These are phyloP conservation scores for Colletotrichum lini DNA, from an alignment of 2,329 filamentous ascomycete genomes.

Conservation along the genomic window DNA sequence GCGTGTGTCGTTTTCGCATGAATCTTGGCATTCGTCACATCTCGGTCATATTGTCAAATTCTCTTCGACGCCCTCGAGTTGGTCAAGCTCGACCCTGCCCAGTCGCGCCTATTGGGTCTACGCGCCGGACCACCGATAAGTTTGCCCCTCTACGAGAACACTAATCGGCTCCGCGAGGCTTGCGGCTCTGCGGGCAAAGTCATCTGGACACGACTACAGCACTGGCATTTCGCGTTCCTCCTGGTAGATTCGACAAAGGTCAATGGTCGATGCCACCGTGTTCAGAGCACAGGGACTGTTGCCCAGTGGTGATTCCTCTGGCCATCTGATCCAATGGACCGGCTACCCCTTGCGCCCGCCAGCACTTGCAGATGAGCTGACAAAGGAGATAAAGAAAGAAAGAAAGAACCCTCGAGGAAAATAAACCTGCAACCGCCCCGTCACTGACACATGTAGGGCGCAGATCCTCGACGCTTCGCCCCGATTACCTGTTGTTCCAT, in stretches of 20 bases:
- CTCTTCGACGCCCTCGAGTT: too few species aligned
- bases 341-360: not conserved
- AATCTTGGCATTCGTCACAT: too few species aligned
- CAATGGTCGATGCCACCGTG: not conserved
- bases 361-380: not conserved
- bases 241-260: not conserved
- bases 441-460: conserved; percentile 17
- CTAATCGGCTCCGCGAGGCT: not conserved
- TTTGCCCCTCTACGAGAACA: not conserved
- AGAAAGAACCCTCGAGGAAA: too few species aligned
- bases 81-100: too few species aligned
- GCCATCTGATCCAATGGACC: not conserved
- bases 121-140: not conserved
- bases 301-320: too few species aligned
- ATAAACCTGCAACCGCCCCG: not conserved
- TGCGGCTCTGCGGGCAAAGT: not conserved
- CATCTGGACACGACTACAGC: not conserved
- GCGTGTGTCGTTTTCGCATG: too few species aligned
- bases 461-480: not conserved
- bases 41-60: too few species aligned
- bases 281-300: not conserved
- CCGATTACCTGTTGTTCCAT: not conserved
- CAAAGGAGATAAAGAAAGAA: not conserved
- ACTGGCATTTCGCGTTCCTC: not conserved
- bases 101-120: too few species aligned